phyloP scores from a whole-genome alignment of 2,329 filamentous ascomycete genomes.

The Aspergillus eucalypticola region DNA sequence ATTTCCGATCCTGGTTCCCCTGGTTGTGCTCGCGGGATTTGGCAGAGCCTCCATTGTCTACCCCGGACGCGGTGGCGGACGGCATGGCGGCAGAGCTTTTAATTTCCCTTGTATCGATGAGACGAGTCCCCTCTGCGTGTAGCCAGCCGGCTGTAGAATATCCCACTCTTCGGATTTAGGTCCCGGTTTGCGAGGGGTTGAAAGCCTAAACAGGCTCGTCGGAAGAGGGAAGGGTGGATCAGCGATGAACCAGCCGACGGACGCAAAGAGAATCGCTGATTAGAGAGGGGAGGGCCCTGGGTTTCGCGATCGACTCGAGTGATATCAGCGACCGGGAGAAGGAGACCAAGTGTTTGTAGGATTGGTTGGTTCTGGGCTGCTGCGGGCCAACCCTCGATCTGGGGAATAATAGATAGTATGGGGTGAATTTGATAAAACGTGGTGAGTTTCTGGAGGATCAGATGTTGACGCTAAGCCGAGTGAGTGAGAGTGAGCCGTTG shows the following conservation, averaged over 20 bases:
- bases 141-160: neutral
- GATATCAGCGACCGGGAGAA: neutral
- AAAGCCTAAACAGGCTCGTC: neutral
- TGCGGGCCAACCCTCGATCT: slow-evolving; percentile 12
- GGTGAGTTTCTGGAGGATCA: slow-evolving; percentile 27
- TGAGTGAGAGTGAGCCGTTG: slow-evolving; percentile 9
- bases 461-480: slow-evolving; percentile 24
- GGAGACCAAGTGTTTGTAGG: neutral
- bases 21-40: slow-evolving; percentile 51
- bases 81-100: slow-evolving; percentile 32
- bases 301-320: neutral
- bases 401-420: slow-evolving; percentile 9
- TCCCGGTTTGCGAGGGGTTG: neutral
- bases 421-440: slow-evolving; percentile 26
- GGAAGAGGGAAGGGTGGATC: slow-evolving; percentile 5
- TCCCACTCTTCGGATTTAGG: neutral
- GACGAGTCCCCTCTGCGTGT: neutral
- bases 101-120: neutral
- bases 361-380: neutral
- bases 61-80: slow-evolving; percentile 50
- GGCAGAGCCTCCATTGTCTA: slow-evolving; percentile 46
- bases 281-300: neutral
- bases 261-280: neutral
- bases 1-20: slow-evolving; percentile 59
- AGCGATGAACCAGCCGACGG: slow-evolving; percentile 1